Conservation (phyloP, 768 basidiomycete genomes). For the Amanita exitialis region DNA sequence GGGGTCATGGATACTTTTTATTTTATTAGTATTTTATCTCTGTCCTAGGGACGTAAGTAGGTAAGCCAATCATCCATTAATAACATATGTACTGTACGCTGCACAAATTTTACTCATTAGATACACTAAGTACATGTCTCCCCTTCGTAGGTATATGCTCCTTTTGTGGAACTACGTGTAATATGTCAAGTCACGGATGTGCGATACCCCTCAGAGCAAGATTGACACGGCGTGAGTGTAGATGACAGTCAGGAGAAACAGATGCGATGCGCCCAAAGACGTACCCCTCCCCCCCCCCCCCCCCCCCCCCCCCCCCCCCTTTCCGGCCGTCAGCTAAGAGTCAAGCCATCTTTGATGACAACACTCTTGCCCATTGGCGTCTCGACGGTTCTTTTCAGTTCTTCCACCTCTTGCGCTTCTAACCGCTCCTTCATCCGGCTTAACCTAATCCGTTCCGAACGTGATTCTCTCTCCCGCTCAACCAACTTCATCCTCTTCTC, state of each 20-base stretch:
- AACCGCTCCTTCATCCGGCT: constrained; percentile 32
- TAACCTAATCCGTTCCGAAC: constrained; percentile 26
- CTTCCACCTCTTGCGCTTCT: constrained; percentile 22
- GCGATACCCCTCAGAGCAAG: not conserved
- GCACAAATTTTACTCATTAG: not conserved
- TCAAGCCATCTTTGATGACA: constrained; percentile 25
- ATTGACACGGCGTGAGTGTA: not conserved
- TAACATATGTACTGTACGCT: not conserved
- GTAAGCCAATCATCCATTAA: not conserved
- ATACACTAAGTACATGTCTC: not conserved
- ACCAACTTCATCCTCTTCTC: constrained; percentile 41
- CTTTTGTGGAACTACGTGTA: not conserved
- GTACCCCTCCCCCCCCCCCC: no score
- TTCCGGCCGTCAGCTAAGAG: constrained; percentile 17
- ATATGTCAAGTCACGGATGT: not conserved
- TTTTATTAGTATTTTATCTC: constrained; percentile 1
- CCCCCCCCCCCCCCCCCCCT: not conserved
- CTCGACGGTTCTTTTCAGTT: constrained; percentile 13
- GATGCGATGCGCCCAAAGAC: not conserved
- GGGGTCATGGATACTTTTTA: not conserved
- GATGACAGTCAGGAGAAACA: not conserved
- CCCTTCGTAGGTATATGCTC: not conserved
- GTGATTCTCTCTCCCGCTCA: constrained; percentile 38
- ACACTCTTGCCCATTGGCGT: constrained; percentile 3
- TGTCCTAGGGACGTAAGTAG: not conserved